Conservation (phyloP, 2,329 filamentous ascomycete species). For the Talaromyces sp. region DNA sequence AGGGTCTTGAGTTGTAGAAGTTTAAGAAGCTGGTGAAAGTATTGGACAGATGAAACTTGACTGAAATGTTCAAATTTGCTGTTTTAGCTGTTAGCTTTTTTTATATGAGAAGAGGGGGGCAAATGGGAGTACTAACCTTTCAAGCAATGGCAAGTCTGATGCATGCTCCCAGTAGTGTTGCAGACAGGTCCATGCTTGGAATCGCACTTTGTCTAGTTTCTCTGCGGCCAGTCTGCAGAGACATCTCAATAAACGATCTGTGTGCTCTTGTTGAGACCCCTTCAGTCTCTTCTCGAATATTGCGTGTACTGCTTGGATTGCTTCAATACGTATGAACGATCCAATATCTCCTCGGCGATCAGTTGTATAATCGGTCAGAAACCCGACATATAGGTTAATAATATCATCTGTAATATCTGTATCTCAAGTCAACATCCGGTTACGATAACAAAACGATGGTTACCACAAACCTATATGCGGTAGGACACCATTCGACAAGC, state of each 20-base stretch:
- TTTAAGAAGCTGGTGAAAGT: constrained; percentile 37
- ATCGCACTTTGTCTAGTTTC: constrained; percentile 81
- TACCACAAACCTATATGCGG: constrained; percentile 30
- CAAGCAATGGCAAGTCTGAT: constrained; percentile 26
- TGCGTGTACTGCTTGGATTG: constrained; percentile 58
- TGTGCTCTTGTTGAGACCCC: constrained; percentile 11
- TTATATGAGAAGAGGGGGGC: neutral
- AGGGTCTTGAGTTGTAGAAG: constrained; percentile 32
- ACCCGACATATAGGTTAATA: constrained; percentile 24
- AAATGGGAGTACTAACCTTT: constrained; percentile 34
- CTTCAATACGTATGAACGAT: constrained; percentile 75
- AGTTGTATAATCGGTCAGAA: constrained; percentile 82
- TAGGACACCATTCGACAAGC: constrained; percentile 31
- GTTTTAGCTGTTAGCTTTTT: constrained; percentile 9
- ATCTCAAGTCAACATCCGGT: constrained; percentile 13
- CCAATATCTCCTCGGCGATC: constrained; percentile 86
- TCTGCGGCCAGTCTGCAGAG: constrained; percentile 70
- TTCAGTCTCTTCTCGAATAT: constrained; percentile 20
- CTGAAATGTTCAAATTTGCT: constrained; percentile 40
- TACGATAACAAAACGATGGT: neutral
- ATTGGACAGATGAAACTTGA: constrained; percentile 38
- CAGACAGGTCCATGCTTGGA: constrained; percentile 43
- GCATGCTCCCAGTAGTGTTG: constrained; percentile 34
- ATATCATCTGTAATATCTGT: constrained; percentile 26
- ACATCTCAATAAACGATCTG: constrained; percentile 29